These are phyloP conservation scores for Purpureocillium lavendulum DNA, from an alignment of 2,329 filamentous ascomycete genomes.

Conservation along the genomic window DNA sequence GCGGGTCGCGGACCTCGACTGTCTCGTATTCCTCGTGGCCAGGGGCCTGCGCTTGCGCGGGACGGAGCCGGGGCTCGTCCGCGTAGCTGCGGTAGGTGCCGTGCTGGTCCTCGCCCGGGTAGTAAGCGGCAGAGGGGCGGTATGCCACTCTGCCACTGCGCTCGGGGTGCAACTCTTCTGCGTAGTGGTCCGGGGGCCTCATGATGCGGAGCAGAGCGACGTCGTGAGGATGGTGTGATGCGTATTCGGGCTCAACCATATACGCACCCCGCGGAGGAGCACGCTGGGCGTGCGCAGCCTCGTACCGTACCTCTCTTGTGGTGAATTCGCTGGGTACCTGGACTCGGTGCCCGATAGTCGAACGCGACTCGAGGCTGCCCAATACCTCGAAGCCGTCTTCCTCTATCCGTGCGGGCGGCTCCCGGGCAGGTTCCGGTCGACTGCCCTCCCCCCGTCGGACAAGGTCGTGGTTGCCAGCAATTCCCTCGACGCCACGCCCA, in stretches of 20 bases:
- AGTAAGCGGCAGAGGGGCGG: not conserved
- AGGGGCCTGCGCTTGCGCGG: constrained; percentile 1
- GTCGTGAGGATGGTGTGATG: not conserved
- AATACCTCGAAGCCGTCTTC: not conserved
- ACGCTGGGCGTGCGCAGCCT: too few relatives aligned
- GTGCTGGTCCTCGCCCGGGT: constrained; percentile 2
- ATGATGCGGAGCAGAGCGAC: not conserved
- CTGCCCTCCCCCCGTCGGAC: not conserved
- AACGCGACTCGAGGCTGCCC: not conserved
- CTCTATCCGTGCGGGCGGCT: not conserved
- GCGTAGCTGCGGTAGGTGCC: constrained; percentile 6
- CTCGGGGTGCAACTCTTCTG: not conserved
- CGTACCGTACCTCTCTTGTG: not conserved
- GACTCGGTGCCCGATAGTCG: not conserved
- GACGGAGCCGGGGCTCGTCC: constrained; percentile 1
- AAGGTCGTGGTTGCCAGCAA: not conserved
- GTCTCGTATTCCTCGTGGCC: constrained; percentile 33
- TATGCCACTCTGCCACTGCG: not conserved
- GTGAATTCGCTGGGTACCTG: not conserved
- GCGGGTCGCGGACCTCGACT: constrained; percentile 33
- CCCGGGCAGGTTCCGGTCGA: not conserved
- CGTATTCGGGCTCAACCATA: not conserved
- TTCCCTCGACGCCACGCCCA: too few relatives aligned
- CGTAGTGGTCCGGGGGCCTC: not conserved
- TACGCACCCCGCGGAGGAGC: not conserved